These are phyloP conservation scores for Debaryomyces sp. DNA, from an alignment of 1,139 yeast species.

Conservation along the genomic window DNA sequence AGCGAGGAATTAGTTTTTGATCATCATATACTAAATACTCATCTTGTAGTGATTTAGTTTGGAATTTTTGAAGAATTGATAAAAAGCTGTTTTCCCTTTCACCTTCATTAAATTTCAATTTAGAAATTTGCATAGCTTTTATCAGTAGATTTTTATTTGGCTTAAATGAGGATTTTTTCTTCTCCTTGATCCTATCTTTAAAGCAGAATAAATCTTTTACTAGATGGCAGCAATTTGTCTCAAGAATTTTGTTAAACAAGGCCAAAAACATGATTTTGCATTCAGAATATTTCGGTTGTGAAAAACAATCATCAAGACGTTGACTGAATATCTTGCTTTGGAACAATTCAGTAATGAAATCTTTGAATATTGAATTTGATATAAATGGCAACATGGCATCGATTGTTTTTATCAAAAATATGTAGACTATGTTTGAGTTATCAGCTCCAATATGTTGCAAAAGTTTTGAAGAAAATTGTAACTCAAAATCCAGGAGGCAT, in stretches of 20 bases:
- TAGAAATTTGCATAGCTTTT: conserved; percentile 13
- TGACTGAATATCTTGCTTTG: not conserved
- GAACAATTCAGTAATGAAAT: not conserved
- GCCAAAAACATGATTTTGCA: not conserved
- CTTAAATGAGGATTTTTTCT: not conserved
- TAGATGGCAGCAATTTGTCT: not conserved
- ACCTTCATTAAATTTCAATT: not conserved
- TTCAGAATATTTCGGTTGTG: not conserved
- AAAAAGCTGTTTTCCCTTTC: not conserved
- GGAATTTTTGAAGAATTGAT: not conserved
- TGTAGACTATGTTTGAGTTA: not conserved
- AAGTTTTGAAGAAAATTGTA: not conserved
- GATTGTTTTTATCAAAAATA: not conserved
- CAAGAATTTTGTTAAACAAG: not conserved
- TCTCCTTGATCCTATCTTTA: not conserved
- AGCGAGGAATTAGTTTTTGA: conserved; percentile 8
- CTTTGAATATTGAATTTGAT: not conserved
- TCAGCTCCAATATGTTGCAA: not conserved
- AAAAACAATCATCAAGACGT: not conserved
- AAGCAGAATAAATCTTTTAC: conserved; percentile 3
- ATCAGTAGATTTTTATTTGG: conserved; percentile 7
- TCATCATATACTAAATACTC: conserved; percentile 3
- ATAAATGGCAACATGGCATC: not conserved
- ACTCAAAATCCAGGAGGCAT: not conserved
- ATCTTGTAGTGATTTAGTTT: not conserved